Conservation (phyloP, 2,329 filamentous ascomycete species). For the Aspergillus udagawae region DNA sequence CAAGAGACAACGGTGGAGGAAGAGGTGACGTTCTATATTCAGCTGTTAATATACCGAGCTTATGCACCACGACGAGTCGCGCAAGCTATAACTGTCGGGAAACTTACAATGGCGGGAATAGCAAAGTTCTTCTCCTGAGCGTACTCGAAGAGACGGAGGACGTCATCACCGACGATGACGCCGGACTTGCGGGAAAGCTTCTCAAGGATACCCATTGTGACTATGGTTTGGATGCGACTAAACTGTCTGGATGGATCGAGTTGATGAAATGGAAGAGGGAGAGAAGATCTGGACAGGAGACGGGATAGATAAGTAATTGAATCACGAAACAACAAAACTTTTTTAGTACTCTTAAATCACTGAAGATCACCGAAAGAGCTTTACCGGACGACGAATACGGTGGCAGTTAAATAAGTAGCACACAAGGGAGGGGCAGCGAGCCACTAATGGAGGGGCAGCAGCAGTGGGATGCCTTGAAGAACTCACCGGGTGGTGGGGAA, state of each 20-base stretch:
- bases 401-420: constrained; percentile 13
- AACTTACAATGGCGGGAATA: constrained; percentile 70
- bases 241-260: constrained; percentile 2
- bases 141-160: constrained; percentile 76
- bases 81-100: not conserved
- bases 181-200: constrained; percentile 61
- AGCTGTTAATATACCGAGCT: not conserved
- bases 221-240: constrained; percentile 2
- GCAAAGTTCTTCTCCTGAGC: constrained; percentile 83
- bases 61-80: not conserved
- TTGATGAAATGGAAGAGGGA: constrained; percentile 2
- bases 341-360: not conserved
- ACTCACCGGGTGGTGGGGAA: constrained; percentile 37
- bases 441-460: constrained; percentile 18
- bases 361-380: constrained; percentile 2
- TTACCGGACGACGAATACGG: constrained; percentile 27
- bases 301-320: constrained; percentile 8
- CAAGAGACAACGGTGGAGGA: constrained; percentile 81
- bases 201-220: constrained; percentile 47
- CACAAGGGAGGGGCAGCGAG: constrained; percentile 9
- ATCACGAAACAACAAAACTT: constrained; percentile 1
- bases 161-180: constrained; percentile 65
- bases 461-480: constrained; percentile 12
- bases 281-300: constrained; percentile 6
- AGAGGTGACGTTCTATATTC: constrained; percentile 74